Evolutionary conservation across 2,329 filamentous ascomycete genomes (phyloP), one percentile per base, ranked within the genome.

Genomic region (Berkeleyomyces rouxiae): DNA sequence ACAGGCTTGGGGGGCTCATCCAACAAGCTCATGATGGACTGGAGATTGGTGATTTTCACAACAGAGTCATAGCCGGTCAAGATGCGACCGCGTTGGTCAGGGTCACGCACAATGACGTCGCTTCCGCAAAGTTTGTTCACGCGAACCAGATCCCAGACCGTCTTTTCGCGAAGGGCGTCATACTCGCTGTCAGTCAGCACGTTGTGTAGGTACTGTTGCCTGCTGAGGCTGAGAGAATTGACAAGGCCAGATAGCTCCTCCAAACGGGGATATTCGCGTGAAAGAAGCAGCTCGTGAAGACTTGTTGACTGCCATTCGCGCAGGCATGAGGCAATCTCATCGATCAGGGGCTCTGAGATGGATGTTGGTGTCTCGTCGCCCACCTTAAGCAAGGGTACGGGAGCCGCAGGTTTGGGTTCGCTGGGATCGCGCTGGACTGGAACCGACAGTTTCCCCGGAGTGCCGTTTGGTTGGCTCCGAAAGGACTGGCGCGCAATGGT

Each of bases 231-330:
- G 66, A 99, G 79, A n/a, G 85, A 83, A 59, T 85, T 82, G 53
- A 96, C 87, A 61, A 97, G 79, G 63, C 82, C 81, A 1, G 90
- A 88, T 71, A 97, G 84, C 66, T 86, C 84, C 68, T 95, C 90
- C 62, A 99, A 77, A 62, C 85, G 82, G 59, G 80, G 76, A 73
- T 99, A 99, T 71, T 91, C 84, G 65, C 90, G 82, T 23, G 84
- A 84, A 7, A 99, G 81, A 1, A 99, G 80, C 33, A 97, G 79
- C 71, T 95, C 90, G 74, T 99, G 95, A 13, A 99, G 79, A 70
- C 96, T 95, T 16, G 91, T 96, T 23, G 93, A 95, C 75, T 99
- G 92, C 95, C 93, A 99, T 79, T 99, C 93, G 68, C 93, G 84
- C 66, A 99, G 76, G 71, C 93, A 99, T 3, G 91, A 96, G 11